A percentile compares a stretch with the other conserved stretches of the same genome.
phyloP scores from a whole-genome alignment of 129 eudicot species.

The Lactuca sativa region DNA sequence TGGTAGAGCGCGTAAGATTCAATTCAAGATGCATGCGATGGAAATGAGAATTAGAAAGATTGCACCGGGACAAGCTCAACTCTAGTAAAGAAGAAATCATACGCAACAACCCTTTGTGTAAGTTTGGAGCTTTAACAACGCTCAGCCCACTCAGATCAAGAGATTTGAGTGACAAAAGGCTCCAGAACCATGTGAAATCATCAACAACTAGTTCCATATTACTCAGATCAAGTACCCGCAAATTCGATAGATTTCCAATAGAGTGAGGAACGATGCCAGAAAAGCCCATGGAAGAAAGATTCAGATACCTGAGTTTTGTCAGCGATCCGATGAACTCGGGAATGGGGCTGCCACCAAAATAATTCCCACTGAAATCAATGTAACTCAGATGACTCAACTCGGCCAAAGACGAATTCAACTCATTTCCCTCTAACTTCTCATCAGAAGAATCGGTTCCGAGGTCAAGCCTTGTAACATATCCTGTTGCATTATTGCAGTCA shows the following conservation, averaged over 20 bases:
- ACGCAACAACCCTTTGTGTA: conserved; percentile 20
- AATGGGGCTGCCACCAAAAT: conserved; percentile 16
- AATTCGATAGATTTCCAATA: conserved; percentile 13
- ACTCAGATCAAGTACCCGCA: conserved; percentile 26
- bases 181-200: conserved; percentile 25
- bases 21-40: conserved; percentile 16
- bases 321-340: conserved; percentile 32
- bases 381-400: conserved; percentile 22
- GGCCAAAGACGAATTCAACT: conserved; percentile 12
- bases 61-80: conserved; percentile 15
- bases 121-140: not conserved
- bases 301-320: conserved; percentile 15
- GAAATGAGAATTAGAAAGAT: conserved; percentile 19
- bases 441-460: conserved; percentile 10
- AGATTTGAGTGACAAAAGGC: conserved; percentile 20
- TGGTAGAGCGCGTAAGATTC: conserved; percentile 19
- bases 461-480: conserved; percentile 28
- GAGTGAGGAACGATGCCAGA: no score
- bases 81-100: conserved; percentile 33
- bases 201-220: conserved; percentile 11
- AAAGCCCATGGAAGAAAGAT: conserved; percentile 28
- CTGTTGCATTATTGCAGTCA: conserved; percentile 25
- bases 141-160: conserved; percentile 21
- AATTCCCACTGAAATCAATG: conserved; percentile 29
- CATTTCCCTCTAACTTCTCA: conserved; percentile 1